Evolutionary conservation across 2,329 filamentous ascomycete genomes (phyloP).

Genomic region (Daldinia sp.): DNA sequence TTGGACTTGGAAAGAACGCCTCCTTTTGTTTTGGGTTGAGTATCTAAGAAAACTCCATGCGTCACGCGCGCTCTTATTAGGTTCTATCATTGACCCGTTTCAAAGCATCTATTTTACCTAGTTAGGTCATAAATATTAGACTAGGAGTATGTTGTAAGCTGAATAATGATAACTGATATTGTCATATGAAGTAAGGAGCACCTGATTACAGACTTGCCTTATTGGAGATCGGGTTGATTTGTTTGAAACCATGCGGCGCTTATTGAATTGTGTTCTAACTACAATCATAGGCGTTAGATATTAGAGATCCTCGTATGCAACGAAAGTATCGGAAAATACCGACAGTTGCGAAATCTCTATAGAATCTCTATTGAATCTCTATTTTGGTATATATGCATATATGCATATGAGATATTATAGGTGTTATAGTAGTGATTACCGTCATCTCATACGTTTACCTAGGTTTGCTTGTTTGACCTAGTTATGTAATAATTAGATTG

Average conservation of each 20-base stretch:
- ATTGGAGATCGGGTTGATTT: slow-evolving; percentile 15
- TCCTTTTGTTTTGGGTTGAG: neutral
- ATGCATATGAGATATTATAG: neutral
- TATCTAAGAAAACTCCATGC: neutral
- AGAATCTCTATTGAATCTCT: neutral
- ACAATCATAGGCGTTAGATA: neutral
- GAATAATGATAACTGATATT: neutral
- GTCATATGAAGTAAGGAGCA: neutral
- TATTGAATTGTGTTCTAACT: slow-evolving; percentile 21
- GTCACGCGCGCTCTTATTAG: neutral
- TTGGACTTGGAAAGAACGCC: neutral
- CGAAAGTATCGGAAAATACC: neutral
- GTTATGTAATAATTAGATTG: neutral
- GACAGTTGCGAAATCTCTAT: neutral
- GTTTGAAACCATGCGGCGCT: slow-evolving; percentile 5
- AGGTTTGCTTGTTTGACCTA: neutral
- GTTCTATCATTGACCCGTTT: neutral
- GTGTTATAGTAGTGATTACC: neutral
- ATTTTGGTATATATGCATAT: neutral
- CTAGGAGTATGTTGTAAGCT: neutral
- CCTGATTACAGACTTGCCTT: neutral
- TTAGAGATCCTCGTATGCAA: neutral
- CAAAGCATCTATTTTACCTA: neutral
- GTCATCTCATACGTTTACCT: neutral
- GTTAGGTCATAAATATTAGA: neutral